phyloP scores from a whole-genome alignment of 2,329 filamentous ascomycete species.

The Berkeleyomyces basicola region DNA sequence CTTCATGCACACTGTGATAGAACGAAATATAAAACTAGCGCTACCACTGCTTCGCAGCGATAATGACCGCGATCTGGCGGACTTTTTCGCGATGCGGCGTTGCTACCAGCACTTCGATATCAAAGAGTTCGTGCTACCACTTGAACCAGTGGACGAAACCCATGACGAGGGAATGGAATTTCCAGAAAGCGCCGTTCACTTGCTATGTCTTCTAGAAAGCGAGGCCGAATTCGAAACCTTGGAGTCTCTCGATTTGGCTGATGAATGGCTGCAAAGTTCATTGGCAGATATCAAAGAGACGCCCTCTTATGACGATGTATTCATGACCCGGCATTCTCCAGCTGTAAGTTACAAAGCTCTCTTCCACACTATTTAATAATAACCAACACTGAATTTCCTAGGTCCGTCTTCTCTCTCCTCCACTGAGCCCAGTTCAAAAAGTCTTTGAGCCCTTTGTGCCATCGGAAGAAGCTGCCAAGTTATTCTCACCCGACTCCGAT shows the following conservation, averaged over 20 bases:
- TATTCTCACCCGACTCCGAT: conserved; percentile 8
- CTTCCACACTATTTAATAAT: background rate
- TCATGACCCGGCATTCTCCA: background rate
- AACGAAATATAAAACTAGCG: conserved; percentile 1
- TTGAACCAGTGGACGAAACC: conserved; percentile 8
- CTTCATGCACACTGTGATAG: background rate
- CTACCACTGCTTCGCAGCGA: background rate
- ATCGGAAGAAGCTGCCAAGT: conserved; percentile 4
- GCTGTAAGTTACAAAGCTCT: background rate
- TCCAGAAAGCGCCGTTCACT: background rate
- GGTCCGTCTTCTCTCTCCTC: conserved; percentile 8
- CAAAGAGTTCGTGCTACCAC: background rate
- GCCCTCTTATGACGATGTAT: background rate
- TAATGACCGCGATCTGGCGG: background rate
- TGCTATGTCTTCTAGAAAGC: conserved; percentile 2
- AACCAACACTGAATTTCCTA: background rate
- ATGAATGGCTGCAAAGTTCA: background rate
- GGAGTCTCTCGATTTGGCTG: background rate
- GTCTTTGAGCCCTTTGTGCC: conserved; percentile 3
- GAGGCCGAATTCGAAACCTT: conserved; percentile 7
- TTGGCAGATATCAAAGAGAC: background rate
- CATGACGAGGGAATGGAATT: conserved; percentile 11
- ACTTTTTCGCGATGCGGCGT: background rate
- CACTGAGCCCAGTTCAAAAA: conserved; percentile 4
- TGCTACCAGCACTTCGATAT: conserved; percentile 3